Percentiles rank a stretch among this genome's conserved stretches.
Evolutionary conservation across 208 protist genomes (phyloP).

Genomic region (Leishmania lainsoni): DNA sequence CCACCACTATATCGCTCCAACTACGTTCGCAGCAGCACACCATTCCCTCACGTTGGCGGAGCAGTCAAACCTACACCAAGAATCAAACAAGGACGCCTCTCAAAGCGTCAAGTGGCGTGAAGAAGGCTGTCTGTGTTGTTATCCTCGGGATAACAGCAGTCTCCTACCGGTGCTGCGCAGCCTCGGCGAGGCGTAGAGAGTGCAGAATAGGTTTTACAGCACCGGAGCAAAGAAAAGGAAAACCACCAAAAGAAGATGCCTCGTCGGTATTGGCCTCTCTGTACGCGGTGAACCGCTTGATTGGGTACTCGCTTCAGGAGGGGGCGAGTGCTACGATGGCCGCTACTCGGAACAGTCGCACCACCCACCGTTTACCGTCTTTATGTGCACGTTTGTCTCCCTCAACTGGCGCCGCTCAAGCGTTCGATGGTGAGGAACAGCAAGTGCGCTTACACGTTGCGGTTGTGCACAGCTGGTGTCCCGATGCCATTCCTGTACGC

Average conservation of each 20-base stretch:
- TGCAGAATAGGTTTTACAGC: background rate
- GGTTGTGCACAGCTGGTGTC: background rate
- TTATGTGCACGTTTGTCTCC: too few species aligned
- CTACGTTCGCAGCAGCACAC: slow-evolving; percentile 45
- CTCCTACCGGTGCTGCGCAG: background rate
- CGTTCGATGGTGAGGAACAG: background rate
- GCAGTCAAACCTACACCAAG: background rate
- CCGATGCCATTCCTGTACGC: background rate
- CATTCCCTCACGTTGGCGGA: slow-evolving; percentile 2
- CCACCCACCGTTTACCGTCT: background rate
- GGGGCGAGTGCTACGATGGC: background rate
- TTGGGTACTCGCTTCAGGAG: background rate
- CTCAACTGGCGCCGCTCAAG: background rate
- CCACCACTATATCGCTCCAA: slow-evolving; percentile 55
- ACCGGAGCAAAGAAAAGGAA: background rate
- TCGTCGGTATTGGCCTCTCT: background rate
- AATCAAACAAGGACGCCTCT: background rate
- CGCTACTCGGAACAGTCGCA: background rate
- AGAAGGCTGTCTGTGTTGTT: background rate
- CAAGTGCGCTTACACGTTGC: background rate
- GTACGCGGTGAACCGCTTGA: background rate
- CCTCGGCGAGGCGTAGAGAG: background rate
- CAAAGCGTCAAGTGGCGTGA: background rate
- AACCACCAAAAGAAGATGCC: background rate
- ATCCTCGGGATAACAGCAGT: background rate